Percentiles rank a stretch among this genome's conserved stretches.
phyloP scores from a whole-genome alignment of 2,329 filamentous ascomycete genomes.

The Diaporthe amygdali region DNA sequence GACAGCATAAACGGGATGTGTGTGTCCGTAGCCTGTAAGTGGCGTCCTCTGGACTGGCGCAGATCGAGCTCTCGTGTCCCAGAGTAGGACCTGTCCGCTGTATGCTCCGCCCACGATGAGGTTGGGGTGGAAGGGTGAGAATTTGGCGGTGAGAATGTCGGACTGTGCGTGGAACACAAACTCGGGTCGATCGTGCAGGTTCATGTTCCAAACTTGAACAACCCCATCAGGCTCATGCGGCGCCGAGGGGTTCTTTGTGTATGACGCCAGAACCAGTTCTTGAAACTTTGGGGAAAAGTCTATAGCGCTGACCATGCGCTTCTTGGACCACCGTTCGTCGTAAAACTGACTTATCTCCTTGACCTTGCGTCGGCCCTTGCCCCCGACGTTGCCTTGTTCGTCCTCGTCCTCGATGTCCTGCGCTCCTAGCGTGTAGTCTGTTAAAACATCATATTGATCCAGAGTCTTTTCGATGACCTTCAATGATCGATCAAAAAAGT shows the following conservation, averaged over 20 bases:
- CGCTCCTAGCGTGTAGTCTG: slow-evolving; percentile 87
- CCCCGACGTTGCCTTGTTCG: slow-evolving; percentile 75
- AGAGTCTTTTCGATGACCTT: slow-evolving; percentile 96
- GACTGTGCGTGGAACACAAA: slow-evolving; percentile 97
- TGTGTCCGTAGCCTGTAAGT: slow-evolving; percentile 91
- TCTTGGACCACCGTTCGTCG: slow-evolving; percentile 95
- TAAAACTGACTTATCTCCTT: slow-evolving; percentile 93
- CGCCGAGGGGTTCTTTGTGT: slow-evolving; percentile 96
- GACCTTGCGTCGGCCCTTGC: slow-evolving; percentile 74
- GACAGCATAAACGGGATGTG: slow-evolving; percentile 93
- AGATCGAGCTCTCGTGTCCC: slow-evolving; percentile 92
- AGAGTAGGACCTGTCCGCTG: slow-evolving; percentile 93
- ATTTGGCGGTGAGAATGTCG: slow-evolving; percentile 92
- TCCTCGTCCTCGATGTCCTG: slow-evolving; percentile 81
- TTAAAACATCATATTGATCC: slow-evolving; percentile 94
- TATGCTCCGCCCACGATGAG: slow-evolving; percentile 96
- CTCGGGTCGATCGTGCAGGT: slow-evolving; percentile 92
- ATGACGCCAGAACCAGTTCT: slow-evolving; percentile 90
- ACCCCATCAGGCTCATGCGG: slow-evolving; percentile 93
- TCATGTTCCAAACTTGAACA: slow-evolving; percentile 95
- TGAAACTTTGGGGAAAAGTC: slow-evolving; percentile 96
- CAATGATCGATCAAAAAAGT: slow-evolving; percentile 93
- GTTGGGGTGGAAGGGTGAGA: slow-evolving; percentile 98
- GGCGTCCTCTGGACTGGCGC: slow-evolving; percentile 95
- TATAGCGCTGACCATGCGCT: slow-evolving; percentile 94